A percentile compares a stretch with the other conserved stretches of the same genome.
Conservation (phyloP, 2,329 filamentous ascomycete genomes). For the Sordariomycetes sp. region DNA sequence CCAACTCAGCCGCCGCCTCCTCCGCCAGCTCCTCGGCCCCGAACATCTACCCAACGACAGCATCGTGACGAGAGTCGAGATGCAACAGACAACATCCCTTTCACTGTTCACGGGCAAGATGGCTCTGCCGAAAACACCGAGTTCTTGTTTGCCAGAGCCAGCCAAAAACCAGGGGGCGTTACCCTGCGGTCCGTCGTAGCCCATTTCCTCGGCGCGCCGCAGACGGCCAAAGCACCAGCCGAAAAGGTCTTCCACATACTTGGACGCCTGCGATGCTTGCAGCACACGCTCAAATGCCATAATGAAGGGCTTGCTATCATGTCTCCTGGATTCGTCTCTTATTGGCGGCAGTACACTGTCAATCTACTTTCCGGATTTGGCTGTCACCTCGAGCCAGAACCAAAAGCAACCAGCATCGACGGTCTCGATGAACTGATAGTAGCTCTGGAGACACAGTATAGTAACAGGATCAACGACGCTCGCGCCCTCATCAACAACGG, state of each 20-base stretch:
- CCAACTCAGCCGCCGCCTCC: too few relatives aligned
- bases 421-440: neutral
- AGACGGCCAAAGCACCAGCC: neutral
- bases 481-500: conserved; percentile 1
- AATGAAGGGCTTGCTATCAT: neutral
- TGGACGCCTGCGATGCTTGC: conserved; percentile 1
- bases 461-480: neutral
- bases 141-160: conserved; percentile 1
- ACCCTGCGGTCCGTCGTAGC: conserved; percentile 2
- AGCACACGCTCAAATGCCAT: conserved; percentile 1
- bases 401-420: neutral
- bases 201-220: neutral
- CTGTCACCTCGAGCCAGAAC: neutral
- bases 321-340: conserved; percentile 1
- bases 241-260: conserved; percentile 3
- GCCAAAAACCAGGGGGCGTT: neutral
- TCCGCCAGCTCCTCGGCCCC: too few relatives aligned
- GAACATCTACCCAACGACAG: too few relatives aligned
- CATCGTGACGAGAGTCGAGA: too few relatives aligned
- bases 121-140: conserved; percentile 1
- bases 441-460: neutral
- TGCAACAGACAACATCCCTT: too few relatives aligned
- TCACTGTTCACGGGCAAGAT: too few relatives aligned
- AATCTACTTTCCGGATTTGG: conserved; percentile 4
- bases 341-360: conserved; percentile 3